Evolutionary conservation across 108 stramenopile species (phyloP), one percentile per base, ranked within the genome.

Genomic region (Bacterosira constricta): DNA sequence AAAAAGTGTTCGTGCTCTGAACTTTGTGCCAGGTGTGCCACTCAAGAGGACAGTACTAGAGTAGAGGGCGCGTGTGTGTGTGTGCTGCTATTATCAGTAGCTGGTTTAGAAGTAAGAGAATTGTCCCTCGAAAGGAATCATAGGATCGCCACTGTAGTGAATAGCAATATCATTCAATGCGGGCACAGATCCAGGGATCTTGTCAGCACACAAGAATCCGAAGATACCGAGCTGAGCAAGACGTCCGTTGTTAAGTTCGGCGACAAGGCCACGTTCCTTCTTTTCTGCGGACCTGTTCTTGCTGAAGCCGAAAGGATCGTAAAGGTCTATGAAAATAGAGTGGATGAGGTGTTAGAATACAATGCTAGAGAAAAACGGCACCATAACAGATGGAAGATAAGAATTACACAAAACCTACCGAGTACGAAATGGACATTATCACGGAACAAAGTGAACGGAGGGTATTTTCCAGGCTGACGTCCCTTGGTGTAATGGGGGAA

Each of bases 71-170:
- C n/a, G n/a, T n/a, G n/a, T n/a, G n/a, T n/a, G n/a, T n/a, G n/a
- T n/a, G n/a, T n/a, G n/a, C n/a, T n/a, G n/a, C n/a, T n/a, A n/a
- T n/a, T n/a, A n/a, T n/a, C n/a, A n/a, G n/a, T n/a, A n/a, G n/a
- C n/a, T n/a, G n/a, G n/a, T n/a, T n/a, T n/a, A n/a, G 47, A 49
- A 49, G 73, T 84, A 84, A 49, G 77, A 72, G 80, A 87, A 87
- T 41, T 87, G 75, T 53, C 86, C 86, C 51, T 81, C 80, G 67
- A 89, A 89, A n/a, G 88, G 88, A 55, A 82, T 71, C 88, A 89
- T 89, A 3, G 78, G 71, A 41, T 89, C 65, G 25, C 88, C 88
- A 10, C 21, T 39, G 73, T 89, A 89, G 18, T 81, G 75, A 64
- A 77, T 81, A 31, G 80, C 85, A 49, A 86, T 76, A 20, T 55